A percentile compares a stretch with the other conserved stretches of the same genome.
Conservation (phyloP, 257 asterid genomes). For the Solanum pimpinellifolium region DNA sequence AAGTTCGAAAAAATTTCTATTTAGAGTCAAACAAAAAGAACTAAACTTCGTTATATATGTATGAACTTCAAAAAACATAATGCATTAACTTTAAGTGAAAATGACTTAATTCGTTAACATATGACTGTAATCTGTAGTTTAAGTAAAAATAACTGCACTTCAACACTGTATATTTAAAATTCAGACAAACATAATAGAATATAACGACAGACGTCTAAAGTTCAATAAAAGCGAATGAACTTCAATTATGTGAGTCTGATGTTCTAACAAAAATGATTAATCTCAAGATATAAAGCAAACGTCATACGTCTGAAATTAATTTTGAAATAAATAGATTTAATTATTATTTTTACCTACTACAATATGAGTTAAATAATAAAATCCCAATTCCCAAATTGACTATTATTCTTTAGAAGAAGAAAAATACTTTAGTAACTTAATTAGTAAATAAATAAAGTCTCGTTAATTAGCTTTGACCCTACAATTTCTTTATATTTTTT, state of each 20-base stretch:
- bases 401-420: not conserved
- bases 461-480: not conserved
- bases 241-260: too few relatives aligned
- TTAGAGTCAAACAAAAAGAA: not conserved
- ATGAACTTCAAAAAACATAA: not conserved
- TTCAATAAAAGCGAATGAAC: not conserved
- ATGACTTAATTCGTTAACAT: not conserved
- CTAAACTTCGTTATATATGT: not conserved
- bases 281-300: not conserved
- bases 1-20: accelerated
- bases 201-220: not conserved
- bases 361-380: not conserved
- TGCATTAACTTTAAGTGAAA: not conserved
- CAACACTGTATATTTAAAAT: not conserved
- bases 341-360: not conserved
- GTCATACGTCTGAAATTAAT: too few relatives aligned
- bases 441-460: not conserved
- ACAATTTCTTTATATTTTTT: not conserved
- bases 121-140: not conserved
- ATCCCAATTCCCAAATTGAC: not conserved
- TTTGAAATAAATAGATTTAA: not conserved
- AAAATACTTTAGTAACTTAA: not conserved
- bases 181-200: not conserved
- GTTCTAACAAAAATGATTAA: too few relatives aligned
- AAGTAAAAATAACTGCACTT: not conserved